Conservation (phyloP, 208 protist genomes). For the Kentomonas sorsogonicus region DNA sequence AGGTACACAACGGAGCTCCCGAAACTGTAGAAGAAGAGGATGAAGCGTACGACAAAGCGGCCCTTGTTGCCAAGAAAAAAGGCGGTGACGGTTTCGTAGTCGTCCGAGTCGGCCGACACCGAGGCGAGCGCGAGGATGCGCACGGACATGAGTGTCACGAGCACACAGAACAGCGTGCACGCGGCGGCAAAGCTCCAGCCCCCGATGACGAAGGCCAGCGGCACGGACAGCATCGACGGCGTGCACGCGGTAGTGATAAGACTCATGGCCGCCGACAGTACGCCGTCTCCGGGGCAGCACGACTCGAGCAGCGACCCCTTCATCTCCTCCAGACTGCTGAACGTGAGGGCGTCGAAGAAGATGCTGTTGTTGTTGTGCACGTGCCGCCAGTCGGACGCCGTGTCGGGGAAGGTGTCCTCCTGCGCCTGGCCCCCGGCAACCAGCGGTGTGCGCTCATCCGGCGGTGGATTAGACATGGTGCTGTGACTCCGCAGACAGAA, state of each 20-base stretch:
- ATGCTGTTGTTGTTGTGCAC: constrained; percentile 33
- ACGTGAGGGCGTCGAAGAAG: constrained; percentile 63
- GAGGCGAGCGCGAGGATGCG: constrained; percentile 71
- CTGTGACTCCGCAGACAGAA: no score
- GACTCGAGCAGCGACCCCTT: constrained; percentile 54
- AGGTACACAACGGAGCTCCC: constrained; percentile 65
- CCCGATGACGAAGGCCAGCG: constrained; percentile 63
- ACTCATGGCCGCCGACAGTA: constrained; percentile 56
- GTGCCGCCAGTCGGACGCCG: constrained; percentile 38
- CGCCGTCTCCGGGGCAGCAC: constrained; percentile 67
- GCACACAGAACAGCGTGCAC: constrained; percentile 51
- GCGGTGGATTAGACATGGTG: no score
- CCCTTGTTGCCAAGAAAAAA: constrained; percentile 61
- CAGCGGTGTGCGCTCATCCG: no score
- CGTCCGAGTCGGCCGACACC: constrained; percentile 56
- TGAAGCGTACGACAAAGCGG: constrained; percentile 36
- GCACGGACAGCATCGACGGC: constrained; percentile 67
- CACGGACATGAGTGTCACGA: constrained; percentile 61
- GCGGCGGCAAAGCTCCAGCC: constrained; percentile 41
- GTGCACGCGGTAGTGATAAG: constrained; percentile 64
- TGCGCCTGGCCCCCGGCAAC: no score
- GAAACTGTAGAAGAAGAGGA: constrained; percentile 79
- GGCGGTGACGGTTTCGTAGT: constrained; percentile 72
- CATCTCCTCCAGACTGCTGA: constrained; percentile 73
- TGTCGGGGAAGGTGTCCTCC: constrained; percentile 2